Base-by-base conservation (phyloP, 78 protist species). In the Dictyostelium firmibasis region DNA sequence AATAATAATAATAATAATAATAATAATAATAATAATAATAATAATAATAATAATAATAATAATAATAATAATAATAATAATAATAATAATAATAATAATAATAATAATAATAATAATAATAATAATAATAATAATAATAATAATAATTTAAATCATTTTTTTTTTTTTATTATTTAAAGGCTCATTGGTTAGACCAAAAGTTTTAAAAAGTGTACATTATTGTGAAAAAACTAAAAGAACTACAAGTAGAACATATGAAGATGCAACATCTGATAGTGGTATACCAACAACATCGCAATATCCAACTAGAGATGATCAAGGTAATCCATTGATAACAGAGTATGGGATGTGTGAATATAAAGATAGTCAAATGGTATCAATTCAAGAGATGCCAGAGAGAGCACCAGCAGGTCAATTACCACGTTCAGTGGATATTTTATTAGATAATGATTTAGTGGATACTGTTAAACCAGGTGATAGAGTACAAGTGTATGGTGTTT, bases 341-440 rank as follows among this genome's bases (percentile, higher is more conserved):
- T 99, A 84, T 84, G 99, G 99, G 11, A 91, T 98, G 36, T 98
- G 97, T 84, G 70, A 31, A 33, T 99, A 99, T 96, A 38, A 43
- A 8, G 99, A 99, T 82, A 79, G 87, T 76, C 99, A 99, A 89
- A 23, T 76, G 60, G 18, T 97, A 5, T 38, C 93, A 2, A 64
- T 99, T 33, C 99, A 98, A 50, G 99, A 99, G 96, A 97, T 97
- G 99, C 99, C 99, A 1, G 99, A 99, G 94, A 35, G 96, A 4
- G 99, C 99, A 16, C 99, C 99, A 25, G 98, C 99, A 1, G 99
- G 99, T 10, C 99, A 98, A 85, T 97, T 99, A 13, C 99, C 99
- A 16, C 96, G 99, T 16, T 97, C 99, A 3, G 94, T 98, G 20
- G 98, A 97, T 57, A 62, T 98, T 0, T 20, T 99, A 6, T 91